Evolutionary conservation across 139 green algal species (phyloP).

Genomic region (Spirogloea muscicola): DNA sequence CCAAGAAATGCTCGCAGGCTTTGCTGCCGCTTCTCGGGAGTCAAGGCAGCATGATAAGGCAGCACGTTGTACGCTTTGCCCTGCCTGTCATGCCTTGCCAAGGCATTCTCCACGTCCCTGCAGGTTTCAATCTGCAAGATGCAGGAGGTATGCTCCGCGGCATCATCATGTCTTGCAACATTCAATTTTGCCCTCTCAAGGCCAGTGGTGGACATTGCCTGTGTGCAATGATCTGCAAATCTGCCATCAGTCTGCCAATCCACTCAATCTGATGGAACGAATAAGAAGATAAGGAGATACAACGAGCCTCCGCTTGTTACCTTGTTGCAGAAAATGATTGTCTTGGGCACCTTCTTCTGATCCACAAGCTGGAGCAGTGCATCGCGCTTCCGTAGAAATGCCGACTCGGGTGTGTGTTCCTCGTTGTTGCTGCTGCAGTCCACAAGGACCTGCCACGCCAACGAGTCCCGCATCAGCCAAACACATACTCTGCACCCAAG

Average conservation of each 20-base stretch:
- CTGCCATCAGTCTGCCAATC: too few species aligned
- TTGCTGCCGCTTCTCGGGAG: constrained; percentile 48
- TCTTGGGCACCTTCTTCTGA: constrained; percentile 49
- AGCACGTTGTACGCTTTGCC: constrained; percentile 56
- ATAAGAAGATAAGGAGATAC: too few species aligned
- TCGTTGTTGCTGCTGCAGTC: constrained; percentile 88
- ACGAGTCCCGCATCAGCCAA: too few species aligned
- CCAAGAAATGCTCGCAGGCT: constrained; percentile 66
- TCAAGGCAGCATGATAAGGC: constrained; percentile 80
- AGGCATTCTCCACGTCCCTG: constrained; percentile 82
- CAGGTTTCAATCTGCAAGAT: constrained; percentile 82
- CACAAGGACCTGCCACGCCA: constrained; percentile 69
- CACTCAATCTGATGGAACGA: too few species aligned
- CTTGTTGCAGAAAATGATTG: constrained; percentile 54
- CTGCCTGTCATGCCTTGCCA: constrained; percentile 55
- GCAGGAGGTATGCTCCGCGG: too few species aligned
- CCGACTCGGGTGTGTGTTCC: constrained; percentile 65
- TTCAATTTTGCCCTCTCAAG: too few species aligned
- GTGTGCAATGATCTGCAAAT: too few species aligned
- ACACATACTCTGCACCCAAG: too few species aligned
- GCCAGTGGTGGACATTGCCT: too few species aligned
- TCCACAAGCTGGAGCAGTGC: constrained; percentile 57
- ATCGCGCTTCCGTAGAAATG: constrained; percentile 69
- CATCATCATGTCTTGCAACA: too few species aligned
- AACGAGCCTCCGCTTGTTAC: too few species aligned